phyloP scores from a whole-genome alignment of 192 early-diverging fungal genomes.

The Gaertneriomyces sp. region DNA sequence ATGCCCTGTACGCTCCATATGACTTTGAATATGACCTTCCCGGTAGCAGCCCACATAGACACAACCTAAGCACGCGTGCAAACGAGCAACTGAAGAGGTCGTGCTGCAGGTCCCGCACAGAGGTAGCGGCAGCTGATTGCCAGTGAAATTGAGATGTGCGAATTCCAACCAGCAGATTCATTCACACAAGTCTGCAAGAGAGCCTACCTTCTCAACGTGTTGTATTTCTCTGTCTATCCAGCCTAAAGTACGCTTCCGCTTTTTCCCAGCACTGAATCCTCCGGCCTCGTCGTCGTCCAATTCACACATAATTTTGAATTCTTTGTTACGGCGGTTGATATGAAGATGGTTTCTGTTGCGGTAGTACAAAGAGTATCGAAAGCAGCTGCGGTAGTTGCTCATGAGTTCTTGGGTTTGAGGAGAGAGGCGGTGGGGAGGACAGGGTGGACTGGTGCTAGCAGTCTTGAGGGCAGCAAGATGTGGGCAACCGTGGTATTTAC shows the following conservation, averaged over 20 bases:
- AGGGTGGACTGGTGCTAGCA: not conserved
- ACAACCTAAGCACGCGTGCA: slow-evolving; percentile 85
- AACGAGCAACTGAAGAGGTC: slow-evolving; percentile 39
- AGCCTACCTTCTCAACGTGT: slow-evolving; percentile 24
- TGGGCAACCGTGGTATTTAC: slow-evolving; percentile 25
- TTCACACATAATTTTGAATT: slow-evolving; percentile 25
- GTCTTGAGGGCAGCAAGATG: slow-evolving; percentile 31
- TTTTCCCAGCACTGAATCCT: slow-evolving; percentile 12
- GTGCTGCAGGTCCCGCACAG: slow-evolving; percentile 28
- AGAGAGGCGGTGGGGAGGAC: slow-evolving; percentile 5
- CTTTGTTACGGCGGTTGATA: slow-evolving; percentile 26
- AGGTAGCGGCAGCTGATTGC: slow-evolving; percentile 25
- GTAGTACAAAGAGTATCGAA: slow-evolving; percentile 32
- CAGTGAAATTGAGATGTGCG: slow-evolving; percentile 4
- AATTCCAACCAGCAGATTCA: not conserved
- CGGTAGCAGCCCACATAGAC: slow-evolving; percentile 76
- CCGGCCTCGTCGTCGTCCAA: slow-evolving; percentile 30
- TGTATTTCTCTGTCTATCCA: slow-evolving; percentile 36
- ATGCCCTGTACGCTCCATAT: slow-evolving; percentile 50
- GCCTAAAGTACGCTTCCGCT: slow-evolving; percentile 25
- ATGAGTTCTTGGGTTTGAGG: slow-evolving; percentile 18
- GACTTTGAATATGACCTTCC: slow-evolving; percentile 49
- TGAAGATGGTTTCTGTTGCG: slow-evolving; percentile 24
- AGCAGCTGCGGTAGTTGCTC: slow-evolving; percentile 23
- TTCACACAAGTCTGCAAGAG: not conserved